phyloP scores from a whole-genome alignment of 371 early-diverging fungal species.

The Mucor sp. region DNA sequence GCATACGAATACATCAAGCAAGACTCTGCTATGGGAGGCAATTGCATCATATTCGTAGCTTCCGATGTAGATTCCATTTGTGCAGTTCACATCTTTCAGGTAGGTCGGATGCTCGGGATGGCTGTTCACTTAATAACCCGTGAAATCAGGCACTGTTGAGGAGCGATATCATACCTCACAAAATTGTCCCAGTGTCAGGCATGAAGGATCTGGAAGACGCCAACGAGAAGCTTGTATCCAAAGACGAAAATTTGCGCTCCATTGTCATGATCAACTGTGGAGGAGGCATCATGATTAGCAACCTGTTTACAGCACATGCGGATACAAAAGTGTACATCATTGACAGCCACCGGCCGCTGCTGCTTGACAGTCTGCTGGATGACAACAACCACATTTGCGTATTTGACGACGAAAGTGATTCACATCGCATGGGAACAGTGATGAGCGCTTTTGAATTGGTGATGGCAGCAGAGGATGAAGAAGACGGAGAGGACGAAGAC shows the following conservation, averaged over 20 bases:
- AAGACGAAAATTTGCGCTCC: constrained; percentile 55
- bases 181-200: constrained; percentile 76
- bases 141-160: constrained; percentile 61
- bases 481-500: constrained; percentile 20
- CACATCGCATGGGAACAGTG: constrained; percentile 57
- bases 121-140: background rate
- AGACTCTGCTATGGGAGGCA: constrained; percentile 38
- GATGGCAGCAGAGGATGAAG: constrained; percentile 42
- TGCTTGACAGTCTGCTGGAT: constrained; percentile 75
- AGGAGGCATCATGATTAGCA: constrained; percentile 72
- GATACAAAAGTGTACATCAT: constrained; percentile 71
- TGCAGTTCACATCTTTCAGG: constrained; percentile 80
- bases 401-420: constrained; percentile 80
- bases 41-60: constrained; percentile 74
- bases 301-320: constrained; percentile 59
- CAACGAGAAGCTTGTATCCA: constrained; percentile 50
- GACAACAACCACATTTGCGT: constrained; percentile 66
- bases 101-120: constrained; percentile 16
- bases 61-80: constrained; percentile 89
- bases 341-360: constrained; percentile 88
- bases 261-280: constrained; percentile 91
- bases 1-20: constrained; percentile 55
- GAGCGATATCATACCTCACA: constrained; percentile 74
- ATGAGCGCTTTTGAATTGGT: constrained; percentile 69
- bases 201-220: constrained; percentile 67